Conservation (phyloP, 2,329 filamentous ascomycete species). For the Calonectria multiphialidica region DNA sequence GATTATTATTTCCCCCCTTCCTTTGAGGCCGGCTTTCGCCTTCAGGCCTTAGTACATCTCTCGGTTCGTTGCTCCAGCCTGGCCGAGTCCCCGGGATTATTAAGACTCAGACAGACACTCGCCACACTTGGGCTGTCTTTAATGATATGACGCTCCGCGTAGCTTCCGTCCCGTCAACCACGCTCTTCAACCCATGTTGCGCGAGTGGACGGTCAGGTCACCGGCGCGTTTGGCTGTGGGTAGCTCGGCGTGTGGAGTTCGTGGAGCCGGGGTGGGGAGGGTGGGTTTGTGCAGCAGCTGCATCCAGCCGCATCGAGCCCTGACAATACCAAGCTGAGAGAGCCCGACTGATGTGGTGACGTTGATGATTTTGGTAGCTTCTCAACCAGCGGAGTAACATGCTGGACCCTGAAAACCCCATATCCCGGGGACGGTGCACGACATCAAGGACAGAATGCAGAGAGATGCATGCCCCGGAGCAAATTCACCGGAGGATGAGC, state of each 20-base stretch:
- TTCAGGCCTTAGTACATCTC: background rate
- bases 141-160: background rate
- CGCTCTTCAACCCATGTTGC: background rate
- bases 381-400: background rate
- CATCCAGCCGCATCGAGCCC: constrained; percentile 5
- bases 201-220: background rate
- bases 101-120: background rate
- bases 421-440: background rate
- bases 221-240: background rate
- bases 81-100: background rate
- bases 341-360: constrained; percentile 1
- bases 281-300: background rate
- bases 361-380: constrained; percentile 10
- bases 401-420: constrained; percentile 23
- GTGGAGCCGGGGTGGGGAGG: background rate
- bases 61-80: background rate
- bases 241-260: background rate
- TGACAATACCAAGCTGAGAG: background rate
- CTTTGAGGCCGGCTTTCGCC: background rate
- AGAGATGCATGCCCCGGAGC: constrained; percentile 35
- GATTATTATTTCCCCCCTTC: background rate
- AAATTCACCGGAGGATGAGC: constrained; percentile 35
- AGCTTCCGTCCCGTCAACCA: background rate
- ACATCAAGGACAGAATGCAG: background rate
- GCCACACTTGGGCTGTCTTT: background rate